These are phyloP conservation scores for Ceratobasidium sp. DNA, from an alignment of 1,284 basidiomycete species.

Conservation along the genomic window DNA sequence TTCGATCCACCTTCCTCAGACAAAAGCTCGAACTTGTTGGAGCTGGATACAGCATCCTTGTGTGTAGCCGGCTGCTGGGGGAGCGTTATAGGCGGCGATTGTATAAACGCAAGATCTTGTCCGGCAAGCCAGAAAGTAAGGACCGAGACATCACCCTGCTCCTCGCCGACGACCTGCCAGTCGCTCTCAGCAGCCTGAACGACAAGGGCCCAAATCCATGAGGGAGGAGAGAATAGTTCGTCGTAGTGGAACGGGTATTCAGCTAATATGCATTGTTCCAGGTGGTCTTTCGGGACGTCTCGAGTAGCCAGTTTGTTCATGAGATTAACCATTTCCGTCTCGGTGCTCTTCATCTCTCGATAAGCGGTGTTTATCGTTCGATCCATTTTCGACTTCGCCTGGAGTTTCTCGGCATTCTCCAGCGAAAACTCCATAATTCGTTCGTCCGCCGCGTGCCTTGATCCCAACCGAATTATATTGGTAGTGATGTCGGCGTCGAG, in stretches of 20 bases:
- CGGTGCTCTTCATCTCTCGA: slow-evolving; percentile 59
- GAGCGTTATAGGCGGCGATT: background rate
- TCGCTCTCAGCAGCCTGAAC: slow-evolving; percentile 19
- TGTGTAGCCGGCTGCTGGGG: background rate
- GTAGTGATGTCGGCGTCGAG: slow-evolving; percentile 70
- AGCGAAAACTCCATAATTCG: slow-evolving; percentile 67
- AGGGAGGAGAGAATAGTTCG: slow-evolving; percentile 57
- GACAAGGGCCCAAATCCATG: slow-evolving; percentile 56
- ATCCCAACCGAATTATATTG: slow-evolving; percentile 71
- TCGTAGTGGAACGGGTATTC: slow-evolving; percentile 60
- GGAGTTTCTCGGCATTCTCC: slow-evolving; percentile 55
- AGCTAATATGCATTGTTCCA: slow-evolving; percentile 58
- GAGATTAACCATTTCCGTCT: slow-evolving; percentile 60
- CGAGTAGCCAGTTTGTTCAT: slow-evolving; percentile 59
- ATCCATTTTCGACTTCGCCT: slow-evolving; percentile 58
- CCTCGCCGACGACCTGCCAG: slow-evolving; percentile 39
- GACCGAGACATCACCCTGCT: background rate
- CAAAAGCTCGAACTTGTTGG: background rate
- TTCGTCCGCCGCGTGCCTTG: slow-evolving; percentile 65
- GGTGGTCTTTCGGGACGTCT: slow-evolving; percentile 57
- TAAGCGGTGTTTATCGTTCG: slow-evolving; percentile 54
- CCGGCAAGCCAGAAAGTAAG: slow-evolving; percentile 32
- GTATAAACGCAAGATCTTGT: slow-evolving; percentile 35
- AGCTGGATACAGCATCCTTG: background rate
- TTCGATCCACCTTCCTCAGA: background rate